Evolutionary conservation across 148 eudicot genomes (phyloP).

Genomic region (Rhododendron kiyosumense): DNA sequence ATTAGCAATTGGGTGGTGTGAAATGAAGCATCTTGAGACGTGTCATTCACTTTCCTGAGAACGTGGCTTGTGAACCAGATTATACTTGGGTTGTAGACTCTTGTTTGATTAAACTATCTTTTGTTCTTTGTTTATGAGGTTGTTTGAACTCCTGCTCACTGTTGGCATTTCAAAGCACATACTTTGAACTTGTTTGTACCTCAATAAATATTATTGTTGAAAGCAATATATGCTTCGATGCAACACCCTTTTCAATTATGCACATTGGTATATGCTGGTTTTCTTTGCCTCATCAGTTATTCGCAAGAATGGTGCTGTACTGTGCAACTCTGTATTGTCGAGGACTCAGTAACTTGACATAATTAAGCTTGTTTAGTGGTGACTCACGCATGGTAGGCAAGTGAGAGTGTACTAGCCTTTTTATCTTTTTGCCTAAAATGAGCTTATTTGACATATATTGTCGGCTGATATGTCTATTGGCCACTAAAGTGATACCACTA

Average conservation of each 20-base stretch:
- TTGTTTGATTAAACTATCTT: constrained; percentile 4
- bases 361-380: not conserved
- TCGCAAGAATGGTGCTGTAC: not conserved
- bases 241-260: not conserved
- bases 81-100: constrained; percentile 13
- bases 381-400: not conserved
- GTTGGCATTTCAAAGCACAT: constrained; percentile 8
- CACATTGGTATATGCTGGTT: not conserved
- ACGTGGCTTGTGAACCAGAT: constrained; percentile 13
- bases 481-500: not conserved
- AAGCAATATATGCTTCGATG: constrained; percentile 3
- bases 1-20: constrained; percentile 19
- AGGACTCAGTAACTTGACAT: not conserved
- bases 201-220: constrained; percentile 13
- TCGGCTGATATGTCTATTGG: not conserved
- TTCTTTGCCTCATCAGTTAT: not conserved
- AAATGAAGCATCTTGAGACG: constrained; percentile 6
- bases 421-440: not conserved
- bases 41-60: not conserved
- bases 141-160: not conserved
- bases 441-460: not conserved
- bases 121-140: constrained; percentile 3
- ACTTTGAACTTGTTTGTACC: constrained; percentile 10
- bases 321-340: not conserved
- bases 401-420: not conserved